Conservation (phyloP, 164 flowering plant genomes). For the Magnolia officinalis region DNA sequence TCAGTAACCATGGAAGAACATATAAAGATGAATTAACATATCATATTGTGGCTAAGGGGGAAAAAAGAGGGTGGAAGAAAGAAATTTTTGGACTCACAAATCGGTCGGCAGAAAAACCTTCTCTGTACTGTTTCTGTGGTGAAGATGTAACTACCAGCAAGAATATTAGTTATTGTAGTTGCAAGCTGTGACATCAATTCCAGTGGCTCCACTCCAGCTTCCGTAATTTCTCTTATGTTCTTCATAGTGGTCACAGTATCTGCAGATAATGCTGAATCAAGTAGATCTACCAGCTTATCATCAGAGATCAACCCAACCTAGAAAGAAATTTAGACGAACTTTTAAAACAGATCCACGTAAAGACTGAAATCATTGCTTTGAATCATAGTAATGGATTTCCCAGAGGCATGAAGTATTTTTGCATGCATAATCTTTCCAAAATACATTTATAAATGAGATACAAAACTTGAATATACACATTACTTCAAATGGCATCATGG, state of each 20-base stretch:
- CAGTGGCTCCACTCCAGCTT: slow-evolving; percentile 90
- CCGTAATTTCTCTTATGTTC: slow-evolving; percentile 84
- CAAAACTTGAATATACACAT: not conserved
- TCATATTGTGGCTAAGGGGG: not conserved
- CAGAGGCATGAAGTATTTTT: not conserved
- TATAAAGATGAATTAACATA: not conserved
- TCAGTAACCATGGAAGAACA: not conserved
- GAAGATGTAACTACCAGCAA: slow-evolving; percentile 85
- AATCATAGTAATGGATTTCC: not conserved
- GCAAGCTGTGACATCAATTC: slow-evolving; percentile 99
- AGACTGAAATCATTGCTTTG: slow-evolving; percentile 2
- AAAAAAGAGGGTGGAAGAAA: not conserved
- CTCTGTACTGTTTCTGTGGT: slow-evolving; percentile 62
- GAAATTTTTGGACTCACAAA: slow-evolving; percentile 54
- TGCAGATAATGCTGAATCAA: slow-evolving; percentile 96
- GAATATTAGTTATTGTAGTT: slow-evolving; percentile 89
- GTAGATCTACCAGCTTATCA: slow-evolving; percentile 93
- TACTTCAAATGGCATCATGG: too few species aligned
- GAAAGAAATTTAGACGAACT: slow-evolving; percentile 8
- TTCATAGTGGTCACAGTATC: slow-evolving; percentile 97
- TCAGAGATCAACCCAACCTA: slow-evolving; percentile 97
- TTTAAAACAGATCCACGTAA: slow-evolving; percentile 6
- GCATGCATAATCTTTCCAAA: not conserved
- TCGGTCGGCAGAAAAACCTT: slow-evolving; percentile 71
- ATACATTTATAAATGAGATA: not conserved